Evolutionary conservation across 2,329 filamentous ascomycete species (phyloP).

Genomic region (Canariomyces notabilis): DNA sequence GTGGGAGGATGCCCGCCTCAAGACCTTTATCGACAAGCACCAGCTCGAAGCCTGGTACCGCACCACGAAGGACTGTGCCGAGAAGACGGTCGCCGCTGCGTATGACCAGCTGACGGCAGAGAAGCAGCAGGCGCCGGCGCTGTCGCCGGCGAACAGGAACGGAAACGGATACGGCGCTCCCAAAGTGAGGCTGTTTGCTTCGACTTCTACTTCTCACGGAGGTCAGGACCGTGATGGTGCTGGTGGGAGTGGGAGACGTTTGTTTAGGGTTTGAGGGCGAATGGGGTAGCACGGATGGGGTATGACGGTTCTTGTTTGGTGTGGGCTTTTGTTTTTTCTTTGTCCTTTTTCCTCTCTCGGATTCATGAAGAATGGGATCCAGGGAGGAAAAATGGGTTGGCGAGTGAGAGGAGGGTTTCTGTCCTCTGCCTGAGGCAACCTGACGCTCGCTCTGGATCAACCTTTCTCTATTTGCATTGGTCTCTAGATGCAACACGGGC

Average conservation of each 20-base stretch:
- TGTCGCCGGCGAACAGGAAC: neutral
- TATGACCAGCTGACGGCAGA: constrained; percentile 14
- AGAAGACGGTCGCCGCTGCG: constrained; percentile 27
- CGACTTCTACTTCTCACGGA: too few species aligned
- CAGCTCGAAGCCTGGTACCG: constrained; percentile 63
- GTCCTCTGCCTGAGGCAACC: too few species aligned
- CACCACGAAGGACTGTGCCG: constrained; percentile 25
- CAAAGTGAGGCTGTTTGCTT: neutral
- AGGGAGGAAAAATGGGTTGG: too few species aligned
- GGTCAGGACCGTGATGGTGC: neutral
- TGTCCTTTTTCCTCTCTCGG: neutral
- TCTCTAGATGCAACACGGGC: too few species aligned
- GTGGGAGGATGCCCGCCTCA: constrained; percentile 64
- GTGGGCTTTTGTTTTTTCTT: neutral
- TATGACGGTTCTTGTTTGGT: neutral
- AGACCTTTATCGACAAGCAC: constrained; percentile 60
- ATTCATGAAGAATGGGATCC: neutral
- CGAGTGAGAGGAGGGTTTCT: too few species aligned
- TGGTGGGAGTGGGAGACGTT: neutral
- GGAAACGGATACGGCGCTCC: too few species aligned
- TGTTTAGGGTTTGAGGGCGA: constrained; percentile 15
- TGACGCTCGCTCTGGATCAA: too few species aligned
- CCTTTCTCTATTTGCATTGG: too few species aligned
- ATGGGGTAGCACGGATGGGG: neutral
- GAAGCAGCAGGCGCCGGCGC: neutral